A percentile compares a stretch with the other conserved stretches of the same genome.
Evolutionary conservation across 164 flowering plant species (phyloP).

Genomic region (Cinnamomum chago): DNA sequence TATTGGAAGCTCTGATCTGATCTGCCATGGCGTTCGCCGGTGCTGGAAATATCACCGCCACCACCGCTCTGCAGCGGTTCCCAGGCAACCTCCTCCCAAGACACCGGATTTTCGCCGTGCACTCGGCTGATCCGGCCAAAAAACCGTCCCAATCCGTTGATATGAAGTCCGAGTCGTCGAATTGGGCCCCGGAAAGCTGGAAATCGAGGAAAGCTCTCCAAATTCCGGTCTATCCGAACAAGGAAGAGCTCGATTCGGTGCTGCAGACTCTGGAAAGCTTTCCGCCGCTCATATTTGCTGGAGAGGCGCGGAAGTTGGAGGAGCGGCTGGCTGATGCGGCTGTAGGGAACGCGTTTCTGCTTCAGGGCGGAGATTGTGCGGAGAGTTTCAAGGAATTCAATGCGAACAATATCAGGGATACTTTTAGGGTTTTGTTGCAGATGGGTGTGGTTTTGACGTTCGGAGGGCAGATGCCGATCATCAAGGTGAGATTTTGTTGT

Average conservation of each 20-base stretch:
- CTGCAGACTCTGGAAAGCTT: conserved; percentile 26
- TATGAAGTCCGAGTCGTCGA: conserved; percentile 1
- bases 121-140: conserved; percentile 8
- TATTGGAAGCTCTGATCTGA: background rate
- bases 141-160: conserved; percentile 1
- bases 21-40: conserved; percentile 1
- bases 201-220: conserved; percentile 24
- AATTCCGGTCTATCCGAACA: conserved; percentile 26
- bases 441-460: conserved; percentile 45
- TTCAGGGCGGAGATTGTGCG: conserved; percentile 52
- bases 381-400: conserved; percentile 53
- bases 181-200: conserved; percentile 30
- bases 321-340: conserved; percentile 44
- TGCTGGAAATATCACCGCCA: conserved; percentile 12
- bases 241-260: conserved; percentile 27
- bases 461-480: conserved; percentile 46
- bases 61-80: conserved; percentile 7
- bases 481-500: conserved; percentile 28
- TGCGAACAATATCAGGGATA: conserved; percentile 44
- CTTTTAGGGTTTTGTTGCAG: conserved; percentile 44
- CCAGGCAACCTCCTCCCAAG: background rate
- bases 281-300: conserved; percentile 48
- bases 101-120: conserved; percentile 3
- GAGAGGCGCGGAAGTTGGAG: conserved; percentile 48
- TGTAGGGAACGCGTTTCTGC: conserved; percentile 42